Evolutionary conservation across 768 basidiomycete genomes (phyloP).

Genomic region (Albatrellus ellisii): DNA sequence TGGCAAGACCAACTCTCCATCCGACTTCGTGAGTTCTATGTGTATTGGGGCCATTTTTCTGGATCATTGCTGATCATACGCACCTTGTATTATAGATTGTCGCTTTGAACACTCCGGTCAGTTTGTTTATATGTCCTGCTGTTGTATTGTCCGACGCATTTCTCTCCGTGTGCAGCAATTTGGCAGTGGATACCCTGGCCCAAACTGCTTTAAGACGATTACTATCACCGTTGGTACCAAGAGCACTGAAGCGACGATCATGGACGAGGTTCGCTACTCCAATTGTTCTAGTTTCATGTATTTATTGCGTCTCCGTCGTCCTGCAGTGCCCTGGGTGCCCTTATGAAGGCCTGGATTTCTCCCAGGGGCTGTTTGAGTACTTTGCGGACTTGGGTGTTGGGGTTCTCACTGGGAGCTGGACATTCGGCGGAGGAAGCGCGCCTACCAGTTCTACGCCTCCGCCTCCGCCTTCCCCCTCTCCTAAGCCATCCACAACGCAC

Average conservation of each 20-base stretch:
- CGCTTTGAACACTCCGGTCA: conserved; percentile 4
- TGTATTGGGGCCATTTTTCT: neutral
- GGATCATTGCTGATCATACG: neutral
- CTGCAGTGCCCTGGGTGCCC: conserved; percentile 28
- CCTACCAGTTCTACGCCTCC: too few relatives aligned
- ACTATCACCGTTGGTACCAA: conserved; percentile 50
- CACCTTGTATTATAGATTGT: conserved; percentile 5
- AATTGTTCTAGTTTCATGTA: neutral
- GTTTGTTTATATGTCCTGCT: neutral
- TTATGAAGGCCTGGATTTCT: conserved; percentile 32
- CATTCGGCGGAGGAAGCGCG: conserved; percentile 9
- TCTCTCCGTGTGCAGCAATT: conserved; percentile 33
- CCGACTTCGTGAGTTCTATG: conserved; percentile 4
- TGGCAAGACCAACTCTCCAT: neutral
- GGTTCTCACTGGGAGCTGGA: conserved; percentile 29
- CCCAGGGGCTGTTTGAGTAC: conserved; percentile 29
- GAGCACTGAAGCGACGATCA: conserved; percentile 40
- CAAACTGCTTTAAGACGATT: conserved; percentile 47
- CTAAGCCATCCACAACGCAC: neutral
- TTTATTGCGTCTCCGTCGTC: neutral
- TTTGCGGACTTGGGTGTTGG: conserved; percentile 25
- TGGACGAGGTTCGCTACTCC: conserved; percentile 38
- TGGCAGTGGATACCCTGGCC: conserved; percentile 49
- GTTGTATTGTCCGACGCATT: neutral
- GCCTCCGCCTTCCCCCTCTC: neutral